A percentile compares a stretch with the other conserved stretches of the same genome.
These are phyloP conservation scores for Starmerella apicola DNA, from an alignment of 805 yeast genomes.

Conservation along the genomic window DNA sequence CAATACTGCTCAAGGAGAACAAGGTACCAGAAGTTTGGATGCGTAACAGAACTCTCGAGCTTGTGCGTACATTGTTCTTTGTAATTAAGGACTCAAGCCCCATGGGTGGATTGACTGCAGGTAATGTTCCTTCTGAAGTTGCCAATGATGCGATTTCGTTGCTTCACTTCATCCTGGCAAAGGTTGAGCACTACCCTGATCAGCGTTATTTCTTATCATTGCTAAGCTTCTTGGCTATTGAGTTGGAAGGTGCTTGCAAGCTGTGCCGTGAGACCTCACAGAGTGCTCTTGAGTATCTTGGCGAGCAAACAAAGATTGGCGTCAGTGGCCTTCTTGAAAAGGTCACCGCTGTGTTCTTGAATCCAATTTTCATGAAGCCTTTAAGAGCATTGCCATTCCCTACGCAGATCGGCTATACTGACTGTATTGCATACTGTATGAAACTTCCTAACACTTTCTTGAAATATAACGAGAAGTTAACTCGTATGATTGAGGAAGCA, in stretches of 20 bases:
- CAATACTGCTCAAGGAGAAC: slow-evolving; percentile 56
- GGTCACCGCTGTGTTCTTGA: slow-evolving; percentile 66
- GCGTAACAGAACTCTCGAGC: slow-evolving; percentile 64
- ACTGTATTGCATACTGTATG: slow-evolving; percentile 88
- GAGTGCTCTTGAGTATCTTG: slow-evolving; percentile 49
- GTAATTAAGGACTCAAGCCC: slow-evolving; percentile 55
- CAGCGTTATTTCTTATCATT: slow-evolving; percentile 68
- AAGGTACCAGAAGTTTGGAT: slow-evolving; percentile 63
- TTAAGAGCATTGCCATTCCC: slow-evolving; percentile 93
- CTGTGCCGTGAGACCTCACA: slow-evolving; percentile 76
- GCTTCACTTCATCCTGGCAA: slow-evolving; percentile 45
- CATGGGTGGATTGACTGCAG: slow-evolving; percentile 38
- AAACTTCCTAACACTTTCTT: slow-evolving; percentile 69
- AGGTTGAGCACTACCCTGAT: slow-evolving; percentile 32
- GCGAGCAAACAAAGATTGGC: slow-evolving; percentile 58
- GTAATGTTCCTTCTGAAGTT: slow-evolving; percentile 74
- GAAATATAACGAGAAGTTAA: slow-evolving; percentile 78
- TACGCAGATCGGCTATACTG: slow-evolving; percentile 97
- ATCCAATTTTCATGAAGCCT: slow-evolving; percentile 96
- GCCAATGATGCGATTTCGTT: slow-evolving; percentile 58
- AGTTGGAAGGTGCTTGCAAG: slow-evolving; percentile 76
- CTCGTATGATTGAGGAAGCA: slow-evolving; percentile 76
- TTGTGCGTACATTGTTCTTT: slow-evolving; percentile 75
- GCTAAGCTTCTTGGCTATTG: slow-evolving; percentile 82
- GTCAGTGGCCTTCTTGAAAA: slow-evolving; percentile 67